Evolutionary conservation across 2,329 filamentous ascomycete genomes (phyloP).

Genomic region (Aspergillus bombycis): DNA sequence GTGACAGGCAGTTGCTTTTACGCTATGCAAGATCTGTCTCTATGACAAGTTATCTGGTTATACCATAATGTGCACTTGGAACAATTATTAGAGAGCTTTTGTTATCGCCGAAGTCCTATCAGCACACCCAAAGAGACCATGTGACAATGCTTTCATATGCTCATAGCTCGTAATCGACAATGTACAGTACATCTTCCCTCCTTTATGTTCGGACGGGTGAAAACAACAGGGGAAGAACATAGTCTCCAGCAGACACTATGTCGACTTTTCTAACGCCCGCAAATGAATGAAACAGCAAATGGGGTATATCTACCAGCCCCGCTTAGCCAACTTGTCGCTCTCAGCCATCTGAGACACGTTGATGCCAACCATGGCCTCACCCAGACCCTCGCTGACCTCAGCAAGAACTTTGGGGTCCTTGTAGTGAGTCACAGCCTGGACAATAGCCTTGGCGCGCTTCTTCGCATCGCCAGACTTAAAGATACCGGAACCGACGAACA

Average conservation of each 20-base stretch:
- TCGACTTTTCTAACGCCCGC: conserved; percentile 21
- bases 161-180: conserved; percentile 22
- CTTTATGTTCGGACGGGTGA: background rate
- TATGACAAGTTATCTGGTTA: too few relatives aligned
- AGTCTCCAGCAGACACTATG: conserved; percentile 14
- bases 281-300: background rate
- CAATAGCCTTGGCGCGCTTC: conserved; percentile 90
- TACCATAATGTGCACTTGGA: too few relatives aligned
- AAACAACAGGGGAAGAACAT: conserved; percentile 14
- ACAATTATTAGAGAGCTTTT: background rate
- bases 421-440: conserved; percentile 90
- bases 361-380: conserved; percentile 98
- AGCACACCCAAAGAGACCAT: background rate
- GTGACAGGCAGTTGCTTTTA: too few relatives aligned
- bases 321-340: conserved; percentile 77
- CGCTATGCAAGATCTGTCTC: too few relatives aligned
- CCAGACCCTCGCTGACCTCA: conserved; percentile 82
- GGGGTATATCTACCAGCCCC: conserved; percentile 70
- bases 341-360: conserved; percentile 79
- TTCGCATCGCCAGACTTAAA: conserved; percentile 94
- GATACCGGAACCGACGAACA: conserved; percentile 95
- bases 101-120: background rate
- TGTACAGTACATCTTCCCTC: conserved; percentile 3
- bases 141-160: conserved; percentile 11
- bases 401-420: conserved; percentile 83